A percentile compares a stretch with the other conserved stretches of the same genome.
Evolutionary conservation across 148 eudicot genomes (phyloP).

Genomic region (Rhododendron vialii): DNA sequence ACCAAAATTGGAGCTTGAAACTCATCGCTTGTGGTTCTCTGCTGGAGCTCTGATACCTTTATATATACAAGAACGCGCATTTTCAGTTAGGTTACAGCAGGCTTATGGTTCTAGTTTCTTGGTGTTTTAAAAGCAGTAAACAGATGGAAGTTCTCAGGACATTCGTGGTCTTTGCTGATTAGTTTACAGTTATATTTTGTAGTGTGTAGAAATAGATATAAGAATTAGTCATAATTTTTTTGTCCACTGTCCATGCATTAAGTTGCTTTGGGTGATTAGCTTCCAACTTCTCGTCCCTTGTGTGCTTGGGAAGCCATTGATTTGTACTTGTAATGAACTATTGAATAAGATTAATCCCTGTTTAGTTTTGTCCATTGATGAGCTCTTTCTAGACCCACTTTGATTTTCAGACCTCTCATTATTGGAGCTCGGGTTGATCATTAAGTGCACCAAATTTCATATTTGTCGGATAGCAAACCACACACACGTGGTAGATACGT

Average conservation of each 20-base stretch:
- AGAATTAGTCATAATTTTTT: not conserved
- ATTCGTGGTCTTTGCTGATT: not conserved
- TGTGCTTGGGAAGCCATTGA: not conserved
- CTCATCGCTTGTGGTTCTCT: not conserved
- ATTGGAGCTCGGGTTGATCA: not conserved
- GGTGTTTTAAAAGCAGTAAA: conserved; percentile 5
- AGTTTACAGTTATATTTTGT: conserved; percentile 2
- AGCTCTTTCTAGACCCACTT: not conserved
- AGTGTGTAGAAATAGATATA: conserved; percentile 6
- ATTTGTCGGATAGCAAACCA: not conserved
- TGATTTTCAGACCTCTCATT: not conserved
- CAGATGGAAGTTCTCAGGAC: conserved; percentile 12
- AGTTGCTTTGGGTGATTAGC: not conserved
- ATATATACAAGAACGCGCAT: conserved; percentile 19
- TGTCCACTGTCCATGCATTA: not conserved
- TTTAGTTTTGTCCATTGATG: not conserved
- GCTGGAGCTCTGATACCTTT: conserved; percentile 6
- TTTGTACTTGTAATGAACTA: not conserved
- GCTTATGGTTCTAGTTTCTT: conserved; percentile 6
- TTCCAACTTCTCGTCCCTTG: not conserved
- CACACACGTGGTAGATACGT: too few species aligned
- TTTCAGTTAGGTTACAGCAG: not conserved
- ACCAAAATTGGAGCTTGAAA: not conserved
- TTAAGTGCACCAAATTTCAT: not conserved
- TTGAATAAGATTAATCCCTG: not conserved